These are phyloP conservation scores for Sextonia rubra DNA, from an alignment of 164 flowering plant genomes.

Conservation along the genomic window DNA sequence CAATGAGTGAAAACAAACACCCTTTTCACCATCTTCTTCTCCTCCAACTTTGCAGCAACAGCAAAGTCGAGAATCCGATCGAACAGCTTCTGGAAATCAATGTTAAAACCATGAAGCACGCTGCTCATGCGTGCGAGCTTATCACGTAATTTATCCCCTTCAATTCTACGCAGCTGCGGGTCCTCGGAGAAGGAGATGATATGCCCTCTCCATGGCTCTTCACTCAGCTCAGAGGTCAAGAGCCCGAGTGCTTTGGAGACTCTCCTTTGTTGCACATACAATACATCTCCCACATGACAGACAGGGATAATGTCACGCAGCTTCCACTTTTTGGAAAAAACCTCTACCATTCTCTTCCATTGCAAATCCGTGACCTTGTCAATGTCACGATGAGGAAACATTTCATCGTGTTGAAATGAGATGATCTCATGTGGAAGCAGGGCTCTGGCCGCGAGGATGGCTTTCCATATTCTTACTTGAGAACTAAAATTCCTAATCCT, in stretches of 20 bases:
- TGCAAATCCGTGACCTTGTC: conserved; percentile 44
- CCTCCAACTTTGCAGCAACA: conserved; percentile 8
- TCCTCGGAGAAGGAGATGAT: conserved; percentile 23
- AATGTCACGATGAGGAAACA: conserved; percentile 2
- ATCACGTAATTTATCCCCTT: conserved; percentile 13
- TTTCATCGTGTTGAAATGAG: background rate
- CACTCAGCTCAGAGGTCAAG: conserved; percentile 25
- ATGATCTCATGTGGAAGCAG: conserved; percentile 54
- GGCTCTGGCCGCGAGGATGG: conserved; percentile 52
- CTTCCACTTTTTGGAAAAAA: conserved; percentile 24
- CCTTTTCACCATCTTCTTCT: conserved; percentile 36
- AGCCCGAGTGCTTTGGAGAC: conserved; percentile 29
- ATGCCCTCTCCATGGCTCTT: conserved; percentile 31
- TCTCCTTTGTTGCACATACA: conserved; percentile 23
- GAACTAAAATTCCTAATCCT: conserved; percentile 28
- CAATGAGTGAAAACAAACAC: conserved; percentile 58
- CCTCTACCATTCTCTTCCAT: conserved; percentile 46
- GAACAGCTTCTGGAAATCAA: conserved; percentile 31
- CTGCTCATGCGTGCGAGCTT: conserved; percentile 12
- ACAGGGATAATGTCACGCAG: conserved; percentile 26
- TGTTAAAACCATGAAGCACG: conserved; percentile 28
- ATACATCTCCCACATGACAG: too few relatives aligned
- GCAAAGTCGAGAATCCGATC: conserved; percentile 26
- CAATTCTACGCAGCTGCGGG: conserved; percentile 23
- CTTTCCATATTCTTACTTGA: conserved; percentile 31